Conservation (phyloP, 2,329 filamentous ascomycete species). For the Calonectria ilicicola region DNA sequence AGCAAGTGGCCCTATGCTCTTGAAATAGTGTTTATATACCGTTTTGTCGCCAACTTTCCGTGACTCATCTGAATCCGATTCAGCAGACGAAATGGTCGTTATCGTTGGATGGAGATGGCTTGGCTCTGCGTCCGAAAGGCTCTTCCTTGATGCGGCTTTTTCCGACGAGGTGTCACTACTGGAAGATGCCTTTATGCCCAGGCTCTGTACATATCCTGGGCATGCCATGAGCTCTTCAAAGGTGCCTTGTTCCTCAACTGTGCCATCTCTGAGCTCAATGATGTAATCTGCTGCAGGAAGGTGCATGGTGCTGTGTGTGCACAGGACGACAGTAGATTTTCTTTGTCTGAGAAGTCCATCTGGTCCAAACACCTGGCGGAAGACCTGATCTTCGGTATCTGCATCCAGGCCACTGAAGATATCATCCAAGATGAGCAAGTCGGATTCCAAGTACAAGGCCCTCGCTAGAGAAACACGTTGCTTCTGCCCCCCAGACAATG, state of each 20-base stretch:
- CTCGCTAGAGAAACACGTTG: constrained; percentile 38
- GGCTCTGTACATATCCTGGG: neutral
- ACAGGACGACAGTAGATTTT: constrained; percentile 10
- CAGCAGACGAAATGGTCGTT: constrained; percentile 37
- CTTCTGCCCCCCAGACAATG: constrained; percentile 10
- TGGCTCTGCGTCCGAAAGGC: neutral
- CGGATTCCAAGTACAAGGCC: constrained; percentile 38
- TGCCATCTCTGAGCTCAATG: constrained; percentile 19
- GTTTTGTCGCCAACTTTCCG: constrained; percentile 40
- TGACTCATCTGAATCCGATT: neutral
- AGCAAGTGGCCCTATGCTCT: constrained; percentile 36
- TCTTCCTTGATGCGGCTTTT: neutral
- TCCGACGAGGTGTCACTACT: neutral
- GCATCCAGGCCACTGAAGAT: constrained; percentile 44
- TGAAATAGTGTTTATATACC: constrained; percentile 51
- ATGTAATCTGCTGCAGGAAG: constrained; percentile 21
- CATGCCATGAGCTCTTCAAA: neutral
- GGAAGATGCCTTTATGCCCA: neutral
- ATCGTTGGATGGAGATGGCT: neutral
- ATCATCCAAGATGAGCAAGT: constrained; percentile 42
- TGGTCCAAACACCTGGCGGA: constrained; percentile 29
- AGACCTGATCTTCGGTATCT: constrained; percentile 36
- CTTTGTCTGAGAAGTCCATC: constrained; percentile 27
- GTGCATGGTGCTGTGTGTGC: constrained; percentile 23
- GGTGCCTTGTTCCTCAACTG: neutral